Conservation (phyloP, 2,329 filamentous ascomycete genomes). For the Talaromyces piceae region DNA sequence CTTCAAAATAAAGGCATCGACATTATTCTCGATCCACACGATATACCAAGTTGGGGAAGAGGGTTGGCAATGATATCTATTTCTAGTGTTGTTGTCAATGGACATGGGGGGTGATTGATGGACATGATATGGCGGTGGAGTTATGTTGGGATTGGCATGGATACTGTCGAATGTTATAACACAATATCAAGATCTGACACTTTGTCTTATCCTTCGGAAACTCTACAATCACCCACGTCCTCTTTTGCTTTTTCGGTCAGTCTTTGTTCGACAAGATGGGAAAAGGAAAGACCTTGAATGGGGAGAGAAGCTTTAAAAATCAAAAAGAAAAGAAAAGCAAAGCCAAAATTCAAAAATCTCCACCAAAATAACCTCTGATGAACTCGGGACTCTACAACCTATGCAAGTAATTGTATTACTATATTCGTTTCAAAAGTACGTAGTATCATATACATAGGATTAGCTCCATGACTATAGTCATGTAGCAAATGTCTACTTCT, state of each 20-base stretch:
- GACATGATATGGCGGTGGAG: neutral
- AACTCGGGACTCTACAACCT: no score
- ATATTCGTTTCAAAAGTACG: no score
- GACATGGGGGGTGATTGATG: slow-evolving; percentile 4
- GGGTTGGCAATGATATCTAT: neutral
- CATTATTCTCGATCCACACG: neutral
- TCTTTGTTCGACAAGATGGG: neutral
- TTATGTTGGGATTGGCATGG: neutral
- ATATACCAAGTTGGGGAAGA: neutral
- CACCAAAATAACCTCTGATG: neutral
- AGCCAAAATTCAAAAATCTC: no score
- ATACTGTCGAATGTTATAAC: neutral
- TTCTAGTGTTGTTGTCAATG: slow-evolving; percentile 4
- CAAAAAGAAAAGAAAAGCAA: neutral
- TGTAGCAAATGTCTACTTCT: slow-evolving; percentile 53
- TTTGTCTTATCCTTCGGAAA: neutral
- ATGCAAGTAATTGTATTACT: no score
- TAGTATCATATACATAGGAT: neutral
- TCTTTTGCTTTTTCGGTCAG: neutral
- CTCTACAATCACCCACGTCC: neutral
- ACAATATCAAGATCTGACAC: neutral
- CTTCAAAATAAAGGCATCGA: neutral
- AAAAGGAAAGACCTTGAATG: neutral
- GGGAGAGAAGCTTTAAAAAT: neutral
- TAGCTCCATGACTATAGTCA: no score